Evolutionary conservation across 371 early-diverging fungal species (phyloP).

Genomic region (Actinomucor elegans): DNA sequence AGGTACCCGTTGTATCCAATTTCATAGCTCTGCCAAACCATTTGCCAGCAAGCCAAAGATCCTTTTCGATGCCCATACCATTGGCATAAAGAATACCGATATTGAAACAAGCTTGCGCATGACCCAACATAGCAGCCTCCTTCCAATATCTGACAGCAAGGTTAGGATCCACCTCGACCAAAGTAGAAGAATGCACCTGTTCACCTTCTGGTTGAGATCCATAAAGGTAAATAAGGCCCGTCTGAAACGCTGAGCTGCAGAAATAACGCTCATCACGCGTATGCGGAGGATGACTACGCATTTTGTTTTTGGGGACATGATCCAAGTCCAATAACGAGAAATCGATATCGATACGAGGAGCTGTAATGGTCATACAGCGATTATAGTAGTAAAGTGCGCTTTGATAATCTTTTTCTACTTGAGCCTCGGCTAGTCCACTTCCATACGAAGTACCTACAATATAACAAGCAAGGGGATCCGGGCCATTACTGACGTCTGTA

Average conservation of each 20-base stretch:
- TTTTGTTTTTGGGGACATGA: conserved; percentile 27
- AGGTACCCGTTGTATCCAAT: conserved; percentile 39
- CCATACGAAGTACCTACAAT: conserved; percentile 47
- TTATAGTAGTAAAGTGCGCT: conserved; percentile 43
- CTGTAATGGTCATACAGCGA: conserved; percentile 49
- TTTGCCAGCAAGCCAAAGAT: conserved; percentile 42
- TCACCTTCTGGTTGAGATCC: conserved; percentile 46
- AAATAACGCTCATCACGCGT: conserved; percentile 46
- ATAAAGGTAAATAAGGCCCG: conserved; percentile 47
- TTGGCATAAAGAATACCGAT: conserved; percentile 49
- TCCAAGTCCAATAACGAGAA: conserved; percentile 34
- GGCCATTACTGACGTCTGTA: conserved; percentile 32
- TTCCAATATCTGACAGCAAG: conserved; percentile 52
- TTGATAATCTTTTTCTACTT: conserved; percentile 45
- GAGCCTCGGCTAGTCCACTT: conserved; percentile 41
- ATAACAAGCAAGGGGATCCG: conserved; percentile 47
- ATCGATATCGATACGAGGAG: conserved; percentile 43
- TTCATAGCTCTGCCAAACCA: conserved; percentile 55
- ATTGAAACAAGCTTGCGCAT: conserved; percentile 51
- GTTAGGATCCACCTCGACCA: conserved; percentile 36
- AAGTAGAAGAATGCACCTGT: conserved; percentile 29
- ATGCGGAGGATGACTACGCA: conserved; percentile 44
- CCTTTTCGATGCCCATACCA: conserved; percentile 42
- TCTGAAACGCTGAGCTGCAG: conserved; percentile 50
- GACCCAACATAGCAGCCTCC: conserved; percentile 45